Conservation (phyloP, 352 stramenopile genomes). For the Globisporangium emineosum region DNA sequence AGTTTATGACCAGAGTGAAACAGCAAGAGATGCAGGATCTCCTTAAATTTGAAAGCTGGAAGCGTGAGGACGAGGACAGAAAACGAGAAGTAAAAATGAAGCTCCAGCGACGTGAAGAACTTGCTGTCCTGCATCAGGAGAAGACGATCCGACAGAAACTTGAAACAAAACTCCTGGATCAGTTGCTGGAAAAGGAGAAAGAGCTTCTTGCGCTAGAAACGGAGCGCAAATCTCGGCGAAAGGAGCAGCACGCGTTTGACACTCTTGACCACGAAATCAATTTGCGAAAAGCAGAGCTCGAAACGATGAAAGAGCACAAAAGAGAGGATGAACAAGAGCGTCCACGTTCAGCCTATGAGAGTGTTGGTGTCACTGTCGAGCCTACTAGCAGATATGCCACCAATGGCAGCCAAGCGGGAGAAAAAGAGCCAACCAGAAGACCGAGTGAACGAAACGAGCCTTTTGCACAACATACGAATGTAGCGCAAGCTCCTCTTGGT, state of each 20-base stretch:
- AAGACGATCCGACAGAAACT: conserved; percentile 50
- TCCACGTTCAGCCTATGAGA: neutral
- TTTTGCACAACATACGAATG: neutral
- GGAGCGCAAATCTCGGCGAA: conserved; percentile 23
- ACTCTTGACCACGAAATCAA: conserved; percentile 28
- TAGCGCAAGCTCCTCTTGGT: too few species aligned
- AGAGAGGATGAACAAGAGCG: neutral
- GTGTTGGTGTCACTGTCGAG: neutral
- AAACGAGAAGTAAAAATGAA: conserved; percentile 29
- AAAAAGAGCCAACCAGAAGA: neutral
- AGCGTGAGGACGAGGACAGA: conserved; percentile 58
- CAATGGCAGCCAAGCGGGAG: neutral
- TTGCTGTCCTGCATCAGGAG: conserved; percentile 47
- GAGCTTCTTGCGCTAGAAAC: conserved; percentile 42
- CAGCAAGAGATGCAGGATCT: conserved; percentile 73
- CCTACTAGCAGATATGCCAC: neutral
- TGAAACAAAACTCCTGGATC: conserved; percentile 41
- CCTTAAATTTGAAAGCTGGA: conserved; percentile 71
- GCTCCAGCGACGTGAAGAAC: conserved; percentile 39
- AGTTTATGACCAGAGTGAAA: conserved; percentile 71
- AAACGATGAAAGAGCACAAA: conserved; percentile 2
- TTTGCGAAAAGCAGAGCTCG: conserved; percentile 15
- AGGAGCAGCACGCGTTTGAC: conserved; percentile 28
- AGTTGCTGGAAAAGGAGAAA: conserved; percentile 42
- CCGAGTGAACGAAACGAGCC: neutral